phyloP scores from a whole-genome alignment of 257 asterid species.

The Nemophila menziesii region DNA sequence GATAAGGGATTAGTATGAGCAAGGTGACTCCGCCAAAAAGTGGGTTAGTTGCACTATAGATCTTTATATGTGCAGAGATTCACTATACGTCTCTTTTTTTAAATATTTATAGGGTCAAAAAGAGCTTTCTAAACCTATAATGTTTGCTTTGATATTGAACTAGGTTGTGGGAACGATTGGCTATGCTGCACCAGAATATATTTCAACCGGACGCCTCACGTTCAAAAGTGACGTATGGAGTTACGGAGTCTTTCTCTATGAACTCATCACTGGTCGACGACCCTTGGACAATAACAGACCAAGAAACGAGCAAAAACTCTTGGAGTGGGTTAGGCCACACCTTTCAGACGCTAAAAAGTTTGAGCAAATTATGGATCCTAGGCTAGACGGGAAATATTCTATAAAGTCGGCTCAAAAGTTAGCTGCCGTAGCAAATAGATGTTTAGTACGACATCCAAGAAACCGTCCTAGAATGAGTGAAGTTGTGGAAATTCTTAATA shows the following conservation, averaged over 20 bases:
- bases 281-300: slow-evolving; percentile 75
- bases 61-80: too few relatives aligned
- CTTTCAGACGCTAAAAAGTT: slow-evolving; percentile 61
- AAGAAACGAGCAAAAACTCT: slow-evolving; percentile 66
- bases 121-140: not conserved
- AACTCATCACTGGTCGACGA: slow-evolving; percentile 83
- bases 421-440: slow-evolving; percentile 76
- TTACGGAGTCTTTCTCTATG: slow-evolving; percentile 83
- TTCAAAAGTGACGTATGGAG: slow-evolving; percentile 91
- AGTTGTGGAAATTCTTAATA: slow-evolving; percentile 47
- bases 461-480: slow-evolving; percentile 72
- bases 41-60: too few relatives aligned
- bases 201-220: slow-evolving; percentile 84
- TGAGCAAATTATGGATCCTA: slow-evolving; percentile 66
- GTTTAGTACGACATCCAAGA: slow-evolving; percentile 57
- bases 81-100: not conserved
- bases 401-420: slow-evolving; percentile 56
- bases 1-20: too few relatives aligned
- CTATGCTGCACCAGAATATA: slow-evolving; percentile 91
- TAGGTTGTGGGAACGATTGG: slow-evolving; percentile 95
- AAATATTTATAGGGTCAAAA: not conserved
- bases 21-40: too few relatives aligned
- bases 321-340: slow-evolving; percentile 80
- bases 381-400: slow-evolving; percentile 49
- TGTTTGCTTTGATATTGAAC: not conserved